Conservation (phyloP, 2,329 filamentous ascomycete genomes). For the Colletotrichum sublineola region DNA sequence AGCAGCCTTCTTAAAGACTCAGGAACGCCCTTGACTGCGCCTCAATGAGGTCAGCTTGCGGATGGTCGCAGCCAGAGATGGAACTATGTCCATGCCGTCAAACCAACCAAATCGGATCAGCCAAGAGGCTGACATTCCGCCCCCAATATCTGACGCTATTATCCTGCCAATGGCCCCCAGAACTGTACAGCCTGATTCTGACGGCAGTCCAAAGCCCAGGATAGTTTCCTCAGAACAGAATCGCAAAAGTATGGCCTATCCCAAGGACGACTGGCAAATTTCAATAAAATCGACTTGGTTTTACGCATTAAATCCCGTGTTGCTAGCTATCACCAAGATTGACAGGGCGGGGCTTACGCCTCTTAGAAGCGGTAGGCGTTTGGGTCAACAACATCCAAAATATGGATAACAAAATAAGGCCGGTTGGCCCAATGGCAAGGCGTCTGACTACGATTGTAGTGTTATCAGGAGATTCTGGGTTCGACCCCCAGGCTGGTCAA, state of each 20-base stretch:
- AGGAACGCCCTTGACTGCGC: not conserved
- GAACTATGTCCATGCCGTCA: too few relatives aligned
- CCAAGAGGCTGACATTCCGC: not conserved
- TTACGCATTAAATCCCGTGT: too few relatives aligned
- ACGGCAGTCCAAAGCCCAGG: too few relatives aligned
- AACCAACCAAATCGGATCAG: too few relatives aligned
- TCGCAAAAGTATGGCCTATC: too few relatives aligned
- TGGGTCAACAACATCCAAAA: fast-evolving
- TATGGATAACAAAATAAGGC: not conserved
- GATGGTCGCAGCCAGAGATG: too few relatives aligned
- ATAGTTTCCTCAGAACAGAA: too few relatives aligned
- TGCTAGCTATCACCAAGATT: not conserved
- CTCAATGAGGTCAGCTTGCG: not conserved
- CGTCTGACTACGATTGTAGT: slow-evolving; percentile 56
- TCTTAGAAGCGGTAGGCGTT: fast-evolving
- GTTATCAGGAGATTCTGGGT: slow-evolving; percentile 42
- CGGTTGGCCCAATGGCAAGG: slow-evolving; percentile 56
- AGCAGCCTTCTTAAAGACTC: not conserved
- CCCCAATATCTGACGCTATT: not conserved
- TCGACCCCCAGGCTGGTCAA: slow-evolving; percentile 42
- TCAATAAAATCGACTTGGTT: too few relatives aligned
- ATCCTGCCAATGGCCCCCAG: not conserved
- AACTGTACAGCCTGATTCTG: not conserved
- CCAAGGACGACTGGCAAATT: not conserved
- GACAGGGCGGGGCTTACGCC: fast-evolving